Conservation (phyloP, 345 rosid species). For the Salix caprea region DNA sequence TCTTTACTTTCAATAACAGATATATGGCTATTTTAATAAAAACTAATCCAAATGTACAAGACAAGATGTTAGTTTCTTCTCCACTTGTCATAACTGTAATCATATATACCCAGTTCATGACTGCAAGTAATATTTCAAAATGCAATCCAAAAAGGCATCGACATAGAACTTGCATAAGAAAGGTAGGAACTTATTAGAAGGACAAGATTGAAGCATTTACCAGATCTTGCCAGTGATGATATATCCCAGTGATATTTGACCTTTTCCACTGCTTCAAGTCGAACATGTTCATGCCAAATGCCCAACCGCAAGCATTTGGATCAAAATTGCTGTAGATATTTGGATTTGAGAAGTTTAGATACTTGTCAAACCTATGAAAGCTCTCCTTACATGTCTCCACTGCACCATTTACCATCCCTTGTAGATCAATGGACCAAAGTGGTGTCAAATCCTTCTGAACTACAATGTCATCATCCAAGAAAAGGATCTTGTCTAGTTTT, state of each 20-base stretch:
- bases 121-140: neutral
- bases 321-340: slow-evolving; percentile 62
- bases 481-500: slow-evolving; percentile 67
- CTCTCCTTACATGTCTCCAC: slow-evolving; percentile 91
- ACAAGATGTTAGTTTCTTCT: neutral
- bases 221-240: slow-evolving; percentile 94
- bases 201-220: slow-evolving; percentile 31
- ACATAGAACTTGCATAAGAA: neutral
- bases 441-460: slow-evolving; percentile 82
- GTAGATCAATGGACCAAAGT: slow-evolving; percentile 67
- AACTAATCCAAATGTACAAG: neutral
- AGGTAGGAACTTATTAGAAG: neutral
- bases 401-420: slow-evolving; percentile 83
- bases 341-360: slow-evolving; percentile 95
- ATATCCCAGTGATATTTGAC: slow-evolving; percentile 82
- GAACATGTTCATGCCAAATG: slow-evolving; percentile 96
- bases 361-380: slow-evolving; percentile 94
- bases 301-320: slow-evolving; percentile 94
- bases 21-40: neutral
- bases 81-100: neutral
- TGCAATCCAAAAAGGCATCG: neutral
- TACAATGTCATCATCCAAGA: slow-evolving; percentile 82
- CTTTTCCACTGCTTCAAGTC: slow-evolving; percentile 92
- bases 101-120: neutral
- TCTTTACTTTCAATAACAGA: neutral